phyloP scores from a whole-genome alignment of 805 yeast species.

The Kuraishia hungarica region DNA sequence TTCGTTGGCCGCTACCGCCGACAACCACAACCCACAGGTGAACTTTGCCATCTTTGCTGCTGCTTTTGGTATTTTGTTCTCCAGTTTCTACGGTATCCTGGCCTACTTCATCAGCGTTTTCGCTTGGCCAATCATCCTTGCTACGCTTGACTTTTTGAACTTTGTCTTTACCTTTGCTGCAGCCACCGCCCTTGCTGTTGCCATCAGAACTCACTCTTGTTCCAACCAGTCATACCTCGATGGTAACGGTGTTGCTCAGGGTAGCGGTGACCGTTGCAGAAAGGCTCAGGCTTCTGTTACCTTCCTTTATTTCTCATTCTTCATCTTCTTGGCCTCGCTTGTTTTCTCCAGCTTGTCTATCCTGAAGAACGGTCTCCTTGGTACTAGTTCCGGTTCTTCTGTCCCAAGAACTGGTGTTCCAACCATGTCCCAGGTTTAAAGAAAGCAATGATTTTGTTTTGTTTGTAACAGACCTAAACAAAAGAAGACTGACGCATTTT shows the following conservation, averaged over 20 bases:
- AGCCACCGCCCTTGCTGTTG: slow-evolving; percentile 91
- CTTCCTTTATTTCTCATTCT: slow-evolving; percentile 79
- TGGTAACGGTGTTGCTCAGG: slow-evolving; percentile 63
- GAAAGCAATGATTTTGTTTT: slow-evolving; percentile 1
- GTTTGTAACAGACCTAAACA: background rate
- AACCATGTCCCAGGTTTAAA: slow-evolving; percentile 80
- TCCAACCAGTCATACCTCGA: slow-evolving; percentile 55
- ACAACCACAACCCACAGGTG: slow-evolving; percentile 59
- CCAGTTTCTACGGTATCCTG: slow-evolving; percentile 67
- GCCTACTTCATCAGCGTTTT: slow-evolving; percentile 73
- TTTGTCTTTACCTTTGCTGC: slow-evolving; percentile 89
- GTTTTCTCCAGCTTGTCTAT: slow-evolving; percentile 39
- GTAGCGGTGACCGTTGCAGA: slow-evolving; percentile 82
- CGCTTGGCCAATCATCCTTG: slow-evolving; percentile 81
- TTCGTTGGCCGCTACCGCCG: slow-evolving; percentile 66
- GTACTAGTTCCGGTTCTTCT: slow-evolving; percentile 40
- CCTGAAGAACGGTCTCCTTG: slow-evolving; percentile 50
- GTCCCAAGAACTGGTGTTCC: slow-evolving; percentile 79
- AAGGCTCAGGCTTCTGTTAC: slow-evolving; percentile 83
- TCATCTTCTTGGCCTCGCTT: slow-evolving; percentile 60
- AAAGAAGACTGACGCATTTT: background rate
- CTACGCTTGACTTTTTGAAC: slow-evolving; percentile 77
- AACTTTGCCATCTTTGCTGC: slow-evolving; percentile 84
- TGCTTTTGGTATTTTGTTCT: slow-evolving; percentile 76
- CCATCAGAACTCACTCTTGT: slow-evolving; percentile 83